Conservation (phyloP, 2,329 filamentous ascomycete genomes). For the Dactylellina haptotyla region DNA sequence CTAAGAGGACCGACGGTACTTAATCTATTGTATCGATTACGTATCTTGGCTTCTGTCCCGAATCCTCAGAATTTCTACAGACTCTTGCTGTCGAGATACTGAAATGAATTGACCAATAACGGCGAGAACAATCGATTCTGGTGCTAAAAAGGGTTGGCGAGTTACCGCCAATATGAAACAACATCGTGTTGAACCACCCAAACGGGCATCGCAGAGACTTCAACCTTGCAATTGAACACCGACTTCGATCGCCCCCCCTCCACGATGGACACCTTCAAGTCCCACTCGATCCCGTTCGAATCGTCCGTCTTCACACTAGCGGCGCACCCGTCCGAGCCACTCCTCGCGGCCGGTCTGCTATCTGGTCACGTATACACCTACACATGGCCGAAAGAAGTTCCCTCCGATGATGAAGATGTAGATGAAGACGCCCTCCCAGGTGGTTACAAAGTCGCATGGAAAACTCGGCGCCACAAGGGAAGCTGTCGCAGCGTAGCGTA, state of each 20-base stretch:
- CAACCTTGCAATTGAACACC: not conserved
- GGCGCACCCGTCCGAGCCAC: slow-evolving; percentile 82
- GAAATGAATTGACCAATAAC: too few species aligned
- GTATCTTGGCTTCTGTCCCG: too few species aligned
- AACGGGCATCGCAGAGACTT: too few species aligned
- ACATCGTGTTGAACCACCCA: not conserved
- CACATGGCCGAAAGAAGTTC: slow-evolving; percentile 55
- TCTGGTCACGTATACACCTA: slow-evolving; percentile 85
- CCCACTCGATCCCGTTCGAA: slow-evolving; percentile 77
- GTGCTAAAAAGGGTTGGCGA: too few species aligned
- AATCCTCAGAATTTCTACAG: too few species aligned
- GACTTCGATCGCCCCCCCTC: not conserved
- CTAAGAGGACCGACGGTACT: not conserved
- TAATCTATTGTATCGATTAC: not conserved
- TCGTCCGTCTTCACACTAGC: slow-evolving; percentile 89
- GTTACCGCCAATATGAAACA: not conserved
- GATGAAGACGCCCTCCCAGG: slow-evolving; percentile 33
- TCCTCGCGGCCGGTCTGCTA: slow-evolving; percentile 85
- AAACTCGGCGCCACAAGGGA: slow-evolving; percentile 88
- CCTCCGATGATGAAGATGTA: slow-evolving; percentile 18
- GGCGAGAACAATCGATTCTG: too few species aligned
- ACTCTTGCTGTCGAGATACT: too few species aligned
- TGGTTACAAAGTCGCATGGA: slow-evolving; percentile 75
- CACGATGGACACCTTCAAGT: slow-evolving; percentile 45
- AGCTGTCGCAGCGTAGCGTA: slow-evolving; percentile 87